Evolutionary conservation across 1,284 basidiomycete species (phyloP).

Genomic region (Ustilago sp.): DNA sequence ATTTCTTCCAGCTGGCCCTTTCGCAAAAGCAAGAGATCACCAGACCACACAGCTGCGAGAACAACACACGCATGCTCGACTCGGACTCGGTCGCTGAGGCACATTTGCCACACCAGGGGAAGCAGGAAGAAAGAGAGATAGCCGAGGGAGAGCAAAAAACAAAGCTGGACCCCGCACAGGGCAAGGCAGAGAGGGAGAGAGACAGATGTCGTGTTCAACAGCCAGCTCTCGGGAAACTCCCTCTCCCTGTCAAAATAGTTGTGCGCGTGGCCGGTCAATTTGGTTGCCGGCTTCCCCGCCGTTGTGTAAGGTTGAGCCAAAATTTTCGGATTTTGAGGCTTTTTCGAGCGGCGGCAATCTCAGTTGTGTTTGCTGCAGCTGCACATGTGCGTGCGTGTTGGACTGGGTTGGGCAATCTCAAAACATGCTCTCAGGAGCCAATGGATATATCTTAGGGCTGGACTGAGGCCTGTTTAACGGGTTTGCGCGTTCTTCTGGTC

Average conservation of each 20-base stretch:
- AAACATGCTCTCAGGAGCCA: background rate
- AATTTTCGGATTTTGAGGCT: background rate
- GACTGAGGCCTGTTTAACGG: background rate
- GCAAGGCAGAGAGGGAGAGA: background rate
- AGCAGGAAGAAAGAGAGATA: conserved; percentile 19
- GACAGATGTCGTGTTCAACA: conserved; percentile 16
- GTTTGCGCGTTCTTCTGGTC: background rate
- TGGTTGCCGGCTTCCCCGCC: conserved; percentile 20
- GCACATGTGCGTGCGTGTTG: background rate
- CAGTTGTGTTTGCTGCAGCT: background rate
- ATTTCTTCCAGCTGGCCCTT: conserved; percentile 19
- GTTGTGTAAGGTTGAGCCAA: background rate
- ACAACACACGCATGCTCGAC: conserved; percentile 8
- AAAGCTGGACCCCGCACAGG: conserved; percentile 26
- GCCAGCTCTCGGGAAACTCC: conserved; percentile 19
- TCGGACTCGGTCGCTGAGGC: background rate
- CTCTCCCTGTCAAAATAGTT: background rate
- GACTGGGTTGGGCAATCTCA: conserved; percentile 17
- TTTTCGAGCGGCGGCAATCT: conserved; percentile 9
- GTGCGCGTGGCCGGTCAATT: conserved; percentile 30
- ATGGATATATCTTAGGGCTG: conserved; percentile 2
- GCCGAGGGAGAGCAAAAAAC: conserved; percentile 21
- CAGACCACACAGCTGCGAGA: conserved; percentile 15
- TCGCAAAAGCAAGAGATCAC: conserved; percentile 19
- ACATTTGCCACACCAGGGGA: conserved; percentile 16